Base-by-base conservation (phyloP, 345 rosid species). In the Passiflora organensis region DNA sequence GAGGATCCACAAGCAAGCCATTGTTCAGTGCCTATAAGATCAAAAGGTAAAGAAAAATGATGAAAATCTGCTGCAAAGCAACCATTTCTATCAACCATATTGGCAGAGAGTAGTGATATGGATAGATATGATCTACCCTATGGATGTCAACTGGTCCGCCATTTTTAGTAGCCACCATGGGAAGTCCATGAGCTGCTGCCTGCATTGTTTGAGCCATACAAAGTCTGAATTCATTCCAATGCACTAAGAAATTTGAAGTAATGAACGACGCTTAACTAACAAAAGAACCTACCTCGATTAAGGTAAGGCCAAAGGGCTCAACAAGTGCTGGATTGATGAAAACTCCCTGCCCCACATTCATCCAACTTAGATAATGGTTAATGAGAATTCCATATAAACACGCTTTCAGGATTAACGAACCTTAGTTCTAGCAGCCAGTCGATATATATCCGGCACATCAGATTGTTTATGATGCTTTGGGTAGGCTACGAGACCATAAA, bases 181-280 rank as follows among this genome's bases (percentile, higher is more conserved):
- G 99, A 67, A 93, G 95, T 58, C 99, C 99, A 47, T 93, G 95
- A 1, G 96, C 99, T 34, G 99, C 95, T 53, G 99, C 99, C 99
- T 91, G 62, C 63, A 69, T 48, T 42, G 32, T 43, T 36, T 48
- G 32, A 67, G 45, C 45, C 24, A 60, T 52, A 23, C 55, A 22
- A 11, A 44, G 16, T 10, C 28, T 61, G 47, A 19, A 24, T 24
- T 32, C 48, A 51, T 44, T 56, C 52, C 55, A 24, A 32, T 19
- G 24, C 34, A n/a, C 36, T 38, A 32, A 52, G 15, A 34, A 44
- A 41, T 39, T 48, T 20, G 18, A 11, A 19, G 56, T 28, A 13
- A 36, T 32, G 43, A 20, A 60, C 39, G 8, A 11, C n/a, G n/a
- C n/a, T n/a, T n/a, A 11, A 17, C 11, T 16, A 32, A 54, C 16